A percentile compares a stretch with the other conserved stretches of the same genome.
Conservation (phyloP, 1,139 yeast species). For the Protomyces arabidopsidicola region DNA sequence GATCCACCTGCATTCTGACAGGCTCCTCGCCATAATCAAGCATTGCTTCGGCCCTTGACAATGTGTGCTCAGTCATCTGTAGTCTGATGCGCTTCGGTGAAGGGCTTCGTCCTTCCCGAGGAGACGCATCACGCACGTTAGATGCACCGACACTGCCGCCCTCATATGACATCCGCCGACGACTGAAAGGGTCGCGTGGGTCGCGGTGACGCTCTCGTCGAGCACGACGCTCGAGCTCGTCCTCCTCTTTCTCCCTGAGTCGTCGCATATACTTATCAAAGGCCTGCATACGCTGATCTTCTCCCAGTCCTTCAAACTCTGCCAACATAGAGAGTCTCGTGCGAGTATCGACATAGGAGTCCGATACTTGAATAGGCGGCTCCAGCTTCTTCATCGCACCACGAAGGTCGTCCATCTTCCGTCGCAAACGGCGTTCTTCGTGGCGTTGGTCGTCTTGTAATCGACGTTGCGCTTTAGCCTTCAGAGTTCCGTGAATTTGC, state of each 20-base stretch:
- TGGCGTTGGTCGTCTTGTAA: slow-evolving; percentile 40
- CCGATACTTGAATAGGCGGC: slow-evolving; percentile 38
- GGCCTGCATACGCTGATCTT: slow-evolving; percentile 38
- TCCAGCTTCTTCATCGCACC: slow-evolving; percentile 40
- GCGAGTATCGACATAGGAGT: slow-evolving; percentile 43
- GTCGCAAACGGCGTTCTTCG: slow-evolving; percentile 40
- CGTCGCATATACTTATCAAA: slow-evolving; percentile 40
- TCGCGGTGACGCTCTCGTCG: slow-evolving; percentile 12
- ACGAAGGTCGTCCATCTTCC: slow-evolving; percentile 43
- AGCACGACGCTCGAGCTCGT: slow-evolving; percentile 24
- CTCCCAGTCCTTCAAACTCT: slow-evolving; percentile 43
- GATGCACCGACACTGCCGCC: no score
- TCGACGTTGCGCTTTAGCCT: slow-evolving; percentile 35
- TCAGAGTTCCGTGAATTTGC: slow-evolving; percentile 31
- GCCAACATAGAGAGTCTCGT: slow-evolving; percentile 38
- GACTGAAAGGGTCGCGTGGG: neutral
- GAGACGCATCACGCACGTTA: no score
- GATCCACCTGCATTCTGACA: neutral
- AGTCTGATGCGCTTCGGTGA: neutral
- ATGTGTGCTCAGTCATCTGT: neutral
- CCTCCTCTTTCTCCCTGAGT: slow-evolving; percentile 35
- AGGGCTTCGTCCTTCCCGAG: slow-evolving; percentile 1
- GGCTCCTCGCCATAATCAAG: neutral
- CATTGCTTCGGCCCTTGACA: neutral
- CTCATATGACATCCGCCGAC: slow-evolving; percentile 1